These are phyloP conservation scores for Xerocomus brunneocitrinus DNA, from an alignment of 768 basidiomycete genomes.

Conservation along the genomic window DNA sequence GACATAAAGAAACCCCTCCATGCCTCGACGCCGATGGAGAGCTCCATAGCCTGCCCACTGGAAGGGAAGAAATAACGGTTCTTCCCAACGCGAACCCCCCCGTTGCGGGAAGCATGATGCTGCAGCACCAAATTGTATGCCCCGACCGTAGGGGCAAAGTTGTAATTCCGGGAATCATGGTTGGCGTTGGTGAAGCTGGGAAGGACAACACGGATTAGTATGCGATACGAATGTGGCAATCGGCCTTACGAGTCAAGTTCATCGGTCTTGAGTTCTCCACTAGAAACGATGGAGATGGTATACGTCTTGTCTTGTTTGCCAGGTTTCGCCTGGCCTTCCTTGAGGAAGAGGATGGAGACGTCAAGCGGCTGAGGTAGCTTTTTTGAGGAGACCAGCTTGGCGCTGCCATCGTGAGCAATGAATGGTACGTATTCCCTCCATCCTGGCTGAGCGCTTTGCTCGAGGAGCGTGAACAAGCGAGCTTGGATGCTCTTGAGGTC, in stretches of 20 bases:
- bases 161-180: constrained; percentile 33
- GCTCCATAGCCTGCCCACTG: constrained; percentile 11
- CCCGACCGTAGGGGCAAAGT: constrained; percentile 39
- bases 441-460: constrained; percentile 30
- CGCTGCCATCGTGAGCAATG: constrained; percentile 39
- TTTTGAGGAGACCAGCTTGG: constrained; percentile 39
- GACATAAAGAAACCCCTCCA: constrained; percentile 50
- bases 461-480: constrained; percentile 42
- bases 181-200: constrained; percentile 40
- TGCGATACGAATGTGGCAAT: neutral
- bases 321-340: constrained; percentile 37
- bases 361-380: constrained; percentile 36
- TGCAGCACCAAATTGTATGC: constrained; percentile 48
- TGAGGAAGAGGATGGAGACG: constrained; percentile 32
- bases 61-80: constrained; percentile 51
- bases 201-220: neutral
- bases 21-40: constrained; percentile 41
- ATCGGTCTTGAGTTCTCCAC: constrained; percentile 27
- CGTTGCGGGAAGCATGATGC: constrained; percentile 38
- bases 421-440: constrained; percentile 36
- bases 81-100: constrained; percentile 45
- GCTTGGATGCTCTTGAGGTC: constrained; percentile 35
- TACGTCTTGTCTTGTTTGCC: constrained; percentile 32
- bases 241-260: constrained; percentile 33
- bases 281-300: constrained; percentile 34